Percentiles rank a stretch among this genome's conserved stretches.
Evolutionary conservation across 1,284 basidiomycete species (phyloP).

Genomic region (Somion occarium): DNA sequence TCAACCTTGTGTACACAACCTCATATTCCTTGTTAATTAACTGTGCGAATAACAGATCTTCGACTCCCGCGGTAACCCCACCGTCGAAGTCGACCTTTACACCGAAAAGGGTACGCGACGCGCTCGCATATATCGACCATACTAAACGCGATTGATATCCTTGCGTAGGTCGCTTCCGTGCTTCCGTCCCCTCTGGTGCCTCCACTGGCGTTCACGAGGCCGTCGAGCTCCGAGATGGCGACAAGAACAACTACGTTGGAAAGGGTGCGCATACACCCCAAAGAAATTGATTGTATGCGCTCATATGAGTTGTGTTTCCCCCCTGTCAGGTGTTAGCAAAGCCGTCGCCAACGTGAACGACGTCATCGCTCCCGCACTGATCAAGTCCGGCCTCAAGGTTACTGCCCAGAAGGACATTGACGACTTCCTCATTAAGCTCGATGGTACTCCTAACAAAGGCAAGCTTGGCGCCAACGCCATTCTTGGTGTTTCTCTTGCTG

Average conservation of each 20-base stretch:
- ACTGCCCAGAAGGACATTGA: constrained; percentile 96
- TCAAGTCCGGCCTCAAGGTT: constrained; percentile 84
- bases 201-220: constrained; percentile 99
- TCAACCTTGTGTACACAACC: constrained; percentile 12
- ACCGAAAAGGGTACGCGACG: constrained; percentile 71
- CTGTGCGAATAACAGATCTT: constrained; percentile 68
- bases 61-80: constrained; percentile 94
- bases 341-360: constrained; percentile 96
- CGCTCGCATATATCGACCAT: constrained; percentile 1
- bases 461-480: constrained; percentile 99
- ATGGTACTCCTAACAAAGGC: constrained; percentile 98
- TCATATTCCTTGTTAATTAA: background rate
- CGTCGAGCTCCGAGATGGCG: constrained; percentile 96
- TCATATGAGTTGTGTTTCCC: background rate
- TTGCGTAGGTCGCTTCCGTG: constrained; percentile 82
- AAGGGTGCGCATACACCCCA: constrained; percentile 59
- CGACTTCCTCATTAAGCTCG: constrained; percentile 97
- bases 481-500: constrained; percentile 97
- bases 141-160: constrained; percentile 5
- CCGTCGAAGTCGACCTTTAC: constrained; percentile 91
- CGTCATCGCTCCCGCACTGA: constrained; percentile 85
- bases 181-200: constrained; percentile 95
- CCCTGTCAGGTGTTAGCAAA: constrained; percentile 75
- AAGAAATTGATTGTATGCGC: background rate
- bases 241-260: constrained; percentile 91